phyloP scores from a whole-genome alignment of 2,329 filamentous ascomycete species.

The Aspergillus arachidicola region DNA sequence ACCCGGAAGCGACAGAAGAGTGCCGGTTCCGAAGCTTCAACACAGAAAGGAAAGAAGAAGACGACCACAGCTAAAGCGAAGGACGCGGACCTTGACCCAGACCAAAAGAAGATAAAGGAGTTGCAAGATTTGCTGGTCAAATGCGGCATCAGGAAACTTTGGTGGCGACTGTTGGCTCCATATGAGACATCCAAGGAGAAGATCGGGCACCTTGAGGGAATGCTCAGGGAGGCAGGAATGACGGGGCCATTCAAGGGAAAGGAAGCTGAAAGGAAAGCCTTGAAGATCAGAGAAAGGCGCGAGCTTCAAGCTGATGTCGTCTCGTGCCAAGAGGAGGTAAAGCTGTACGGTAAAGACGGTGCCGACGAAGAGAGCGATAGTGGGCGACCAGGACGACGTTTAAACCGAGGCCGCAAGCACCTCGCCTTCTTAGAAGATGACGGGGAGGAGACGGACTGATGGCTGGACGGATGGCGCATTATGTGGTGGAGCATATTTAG shows the following conservation, averaged over 20 bases:
- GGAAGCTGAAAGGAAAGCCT: constrained; percentile 81
- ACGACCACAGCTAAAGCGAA: constrained; percentile 41
- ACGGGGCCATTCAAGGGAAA: constrained; percentile 59
- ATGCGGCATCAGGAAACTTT: constrained; percentile 90
- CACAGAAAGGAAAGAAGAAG: constrained; percentile 37
- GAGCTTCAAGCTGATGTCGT: constrained; percentile 85
- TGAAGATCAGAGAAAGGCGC: constrained; percentile 81
- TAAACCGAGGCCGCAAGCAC: constrained; percentile 47
- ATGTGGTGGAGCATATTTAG: not conserved
- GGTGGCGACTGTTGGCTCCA: constrained; percentile 79
- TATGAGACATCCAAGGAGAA: constrained; percentile 76
- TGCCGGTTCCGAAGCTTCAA: constrained; percentile 25
- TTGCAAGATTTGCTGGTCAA: constrained; percentile 84
- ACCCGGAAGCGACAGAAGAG: constrained; percentile 54
- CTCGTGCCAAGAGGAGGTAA: constrained; percentile 78
- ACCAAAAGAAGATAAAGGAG: constrained; percentile 81
- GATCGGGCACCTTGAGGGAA: constrained; percentile 75
- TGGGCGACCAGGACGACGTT: constrained; percentile 40
- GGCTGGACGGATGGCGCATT: not conserved
- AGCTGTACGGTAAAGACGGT: constrained; percentile 68
- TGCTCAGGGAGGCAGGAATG: constrained; percentile 85
- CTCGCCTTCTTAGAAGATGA: constrained; percentile 68
- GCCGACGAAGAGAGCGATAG: constrained; percentile 47
- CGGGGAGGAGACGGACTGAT: constrained; percentile 62
- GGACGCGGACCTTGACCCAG: constrained; percentile 56